Percentiles rank a stretch among this genome's conserved stretches.
Conservation (phyloP, 2,329 filamentous ascomycete species). For the Apiospora koreana region DNA sequence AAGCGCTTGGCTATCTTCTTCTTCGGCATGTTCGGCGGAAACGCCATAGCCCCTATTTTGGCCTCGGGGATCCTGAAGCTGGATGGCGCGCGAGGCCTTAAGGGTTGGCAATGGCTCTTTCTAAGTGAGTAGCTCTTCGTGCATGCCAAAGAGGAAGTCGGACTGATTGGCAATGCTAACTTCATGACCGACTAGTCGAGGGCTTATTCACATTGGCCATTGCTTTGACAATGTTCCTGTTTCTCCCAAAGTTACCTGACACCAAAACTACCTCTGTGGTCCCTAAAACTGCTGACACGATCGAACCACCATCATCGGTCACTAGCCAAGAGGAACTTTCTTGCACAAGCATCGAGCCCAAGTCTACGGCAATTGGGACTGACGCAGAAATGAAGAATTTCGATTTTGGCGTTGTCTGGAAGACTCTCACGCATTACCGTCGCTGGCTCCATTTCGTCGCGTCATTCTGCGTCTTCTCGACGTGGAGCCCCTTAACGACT, state of each 20-base stretch:
- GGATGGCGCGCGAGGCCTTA: slow-evolving; percentile 37
- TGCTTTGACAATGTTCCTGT: slow-evolving; percentile 38
- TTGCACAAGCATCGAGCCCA: neutral
- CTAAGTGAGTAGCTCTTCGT: neutral
- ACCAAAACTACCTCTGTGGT: slow-evolving; percentile 28
- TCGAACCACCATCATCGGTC: neutral
- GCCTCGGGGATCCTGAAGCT: slow-evolving; percentile 47
- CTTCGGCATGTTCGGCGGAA: slow-evolving; percentile 54
- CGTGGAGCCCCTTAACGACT: slow-evolving; percentile 52
- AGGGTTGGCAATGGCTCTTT: slow-evolving; percentile 52
- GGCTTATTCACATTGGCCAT: slow-evolving; percentile 45
- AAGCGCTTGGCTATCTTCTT: slow-evolving; percentile 50
- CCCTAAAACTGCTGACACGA: neutral
- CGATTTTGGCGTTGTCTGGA: slow-evolving; percentile 38
- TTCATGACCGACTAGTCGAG: slow-evolving; percentile 36
- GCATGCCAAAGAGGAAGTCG: neutral
- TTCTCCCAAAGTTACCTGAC: slow-evolving; percentile 42
- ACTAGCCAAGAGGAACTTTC: neutral
- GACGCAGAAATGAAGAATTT: neutral
- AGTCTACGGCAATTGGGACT: neutral
- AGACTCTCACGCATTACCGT: slow-evolving; percentile 44
- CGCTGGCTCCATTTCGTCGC: slow-evolving; percentile 52
- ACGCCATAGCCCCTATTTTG: slow-evolving; percentile 47
- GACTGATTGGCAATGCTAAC: neutral
- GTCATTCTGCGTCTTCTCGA: slow-evolving; percentile 52